Conservation (phyloP, 140 eudicot species). For the Cichorium intybus region DNA sequence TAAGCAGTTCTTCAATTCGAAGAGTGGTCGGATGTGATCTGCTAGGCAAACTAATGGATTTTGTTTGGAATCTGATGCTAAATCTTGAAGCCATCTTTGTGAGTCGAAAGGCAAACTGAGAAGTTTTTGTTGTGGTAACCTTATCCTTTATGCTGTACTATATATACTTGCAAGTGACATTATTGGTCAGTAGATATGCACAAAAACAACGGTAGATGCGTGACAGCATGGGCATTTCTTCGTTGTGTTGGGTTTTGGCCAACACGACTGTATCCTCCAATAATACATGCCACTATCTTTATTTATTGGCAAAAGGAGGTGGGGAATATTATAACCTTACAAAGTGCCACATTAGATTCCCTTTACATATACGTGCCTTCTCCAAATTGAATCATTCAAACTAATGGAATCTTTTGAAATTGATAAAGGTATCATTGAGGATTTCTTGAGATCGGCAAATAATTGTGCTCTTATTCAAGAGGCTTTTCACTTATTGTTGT, state of each 20-base stretch:
- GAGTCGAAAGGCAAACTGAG: neutral
- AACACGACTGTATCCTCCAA: conserved; percentile 19
- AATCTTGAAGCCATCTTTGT: conserved; percentile 25
- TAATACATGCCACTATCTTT: conserved; percentile 9
- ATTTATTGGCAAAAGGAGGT: neutral
- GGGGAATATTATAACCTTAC: conserved; percentile 5
- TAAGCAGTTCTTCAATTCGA: conserved; percentile 25
- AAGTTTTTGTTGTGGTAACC: neutral
- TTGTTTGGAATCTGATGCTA: conserved; percentile 3
- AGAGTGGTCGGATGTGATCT: conserved; percentile 35
- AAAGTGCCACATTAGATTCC: conserved; percentile 17
- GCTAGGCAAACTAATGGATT: conserved; percentile 38
- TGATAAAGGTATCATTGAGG: conserved; percentile 6
- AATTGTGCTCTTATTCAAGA: conserved; percentile 1
- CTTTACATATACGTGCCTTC: conserved; percentile 22
- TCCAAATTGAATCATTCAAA: conserved; percentile 3
- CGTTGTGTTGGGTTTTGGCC: conserved; percentile 33
- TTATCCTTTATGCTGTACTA: conserved; percentile 21
- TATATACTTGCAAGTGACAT: conserved; percentile 16
- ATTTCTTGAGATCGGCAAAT: conserved; percentile 1
- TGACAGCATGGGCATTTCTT: conserved; percentile 11
- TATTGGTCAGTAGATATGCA: neutral
- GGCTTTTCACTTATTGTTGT: conserved; percentile 1
- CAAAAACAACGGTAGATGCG: neutral
- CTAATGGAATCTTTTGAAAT: conserved; percentile 10